Evolutionary conservation across 495 filamentous ascomycete species (phyloP).

Genomic region (Massariosphaeria phaeospora): DNA sequence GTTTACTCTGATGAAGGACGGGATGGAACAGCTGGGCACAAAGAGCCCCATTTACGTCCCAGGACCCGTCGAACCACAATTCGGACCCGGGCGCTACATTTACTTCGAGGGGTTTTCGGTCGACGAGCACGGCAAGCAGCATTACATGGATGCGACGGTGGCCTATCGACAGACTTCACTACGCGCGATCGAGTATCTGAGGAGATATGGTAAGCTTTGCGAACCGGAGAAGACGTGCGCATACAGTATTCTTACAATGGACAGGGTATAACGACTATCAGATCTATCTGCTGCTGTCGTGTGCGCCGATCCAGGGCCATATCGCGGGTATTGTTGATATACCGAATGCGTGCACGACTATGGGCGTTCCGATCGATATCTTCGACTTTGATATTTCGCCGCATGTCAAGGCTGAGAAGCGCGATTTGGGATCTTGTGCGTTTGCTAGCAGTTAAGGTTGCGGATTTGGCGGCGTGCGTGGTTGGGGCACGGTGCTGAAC

Average conservation of each 20-base stretch:
- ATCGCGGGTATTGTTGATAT: slow-evolving; percentile 93
- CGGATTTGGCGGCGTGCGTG: neutral
- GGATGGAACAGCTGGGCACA: slow-evolving; percentile 69
- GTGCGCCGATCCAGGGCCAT: slow-evolving; percentile 87
- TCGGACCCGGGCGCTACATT: slow-evolving; percentile 76
- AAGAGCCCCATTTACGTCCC: slow-evolving; percentile 87
- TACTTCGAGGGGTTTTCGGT: slow-evolving; percentile 96
- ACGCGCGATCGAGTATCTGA: slow-evolving; percentile 79
- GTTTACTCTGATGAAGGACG: slow-evolving; percentile 81
- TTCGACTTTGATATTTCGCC: slow-evolving; percentile 92
- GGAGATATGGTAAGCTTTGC: slow-evolving; percentile 62
- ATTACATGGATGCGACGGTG: slow-evolving; percentile 88
- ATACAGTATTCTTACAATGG: neutral
- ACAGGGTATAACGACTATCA: slow-evolving; percentile 67
- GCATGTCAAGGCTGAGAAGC: slow-evolving; percentile 53
- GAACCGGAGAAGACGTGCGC: too few species aligned
- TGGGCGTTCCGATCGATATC: slow-evolving; percentile 90
- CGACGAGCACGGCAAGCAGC: slow-evolving; percentile 85
- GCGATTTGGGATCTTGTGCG: slow-evolving; percentile 74
- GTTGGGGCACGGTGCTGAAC: neutral
- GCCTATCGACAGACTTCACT: slow-evolving; percentile 85
- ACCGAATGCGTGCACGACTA: slow-evolving; percentile 78
- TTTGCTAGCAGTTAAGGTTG: slow-evolving; percentile 52
- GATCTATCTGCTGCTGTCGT: slow-evolving; percentile 82
- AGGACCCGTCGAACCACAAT: slow-evolving; percentile 87